A percentile compares a stretch with the other conserved stretches of the same genome.
These are phyloP conservation scores for Fomitiporia mediterranea DNA, from an alignment of 1,284 basidiomycete species.

Conservation along the genomic window DNA sequence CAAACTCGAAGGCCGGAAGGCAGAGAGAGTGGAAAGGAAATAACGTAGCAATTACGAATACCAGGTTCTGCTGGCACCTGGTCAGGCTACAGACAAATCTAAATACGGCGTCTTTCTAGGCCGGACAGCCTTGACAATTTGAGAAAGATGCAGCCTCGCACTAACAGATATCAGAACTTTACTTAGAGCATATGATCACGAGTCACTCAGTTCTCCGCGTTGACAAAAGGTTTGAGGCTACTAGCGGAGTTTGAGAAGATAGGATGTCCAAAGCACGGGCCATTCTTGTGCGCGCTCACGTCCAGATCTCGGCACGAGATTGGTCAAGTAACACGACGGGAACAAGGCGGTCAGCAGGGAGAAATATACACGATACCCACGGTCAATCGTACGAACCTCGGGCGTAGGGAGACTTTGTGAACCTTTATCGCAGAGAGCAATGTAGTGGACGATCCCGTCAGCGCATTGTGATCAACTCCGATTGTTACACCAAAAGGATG, in stretches of 20 bases:
- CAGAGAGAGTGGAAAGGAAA: background rate
- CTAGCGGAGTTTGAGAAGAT: constrained; percentile 1
- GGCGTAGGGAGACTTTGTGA: background rate
- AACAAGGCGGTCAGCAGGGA: background rate
- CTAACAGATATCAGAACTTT: background rate
- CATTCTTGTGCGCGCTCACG: background rate
- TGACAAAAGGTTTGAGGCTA: background rate
- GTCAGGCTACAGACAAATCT: background rate
- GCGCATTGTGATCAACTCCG: too few relatives aligned
- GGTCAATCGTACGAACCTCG: background rate
- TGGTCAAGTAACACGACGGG: background rate
- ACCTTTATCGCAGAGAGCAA: background rate
- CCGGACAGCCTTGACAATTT: too few relatives aligned
- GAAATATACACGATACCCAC: background rate
- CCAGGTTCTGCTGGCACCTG: background rate
- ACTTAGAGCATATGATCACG: background rate
- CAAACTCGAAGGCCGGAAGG: background rate
- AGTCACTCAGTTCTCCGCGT: background rate
- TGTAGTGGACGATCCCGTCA: background rate
- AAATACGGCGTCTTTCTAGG: background rate
- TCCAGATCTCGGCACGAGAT: background rate
- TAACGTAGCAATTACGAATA: background rate
- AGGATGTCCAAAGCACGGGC: background rate
- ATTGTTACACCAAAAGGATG: too few relatives aligned
- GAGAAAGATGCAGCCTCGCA: background rate